phyloP scores from a whole-genome alignment of 2,329 filamentous ascomycete genomes.

The Metarhizium album region DNA sequence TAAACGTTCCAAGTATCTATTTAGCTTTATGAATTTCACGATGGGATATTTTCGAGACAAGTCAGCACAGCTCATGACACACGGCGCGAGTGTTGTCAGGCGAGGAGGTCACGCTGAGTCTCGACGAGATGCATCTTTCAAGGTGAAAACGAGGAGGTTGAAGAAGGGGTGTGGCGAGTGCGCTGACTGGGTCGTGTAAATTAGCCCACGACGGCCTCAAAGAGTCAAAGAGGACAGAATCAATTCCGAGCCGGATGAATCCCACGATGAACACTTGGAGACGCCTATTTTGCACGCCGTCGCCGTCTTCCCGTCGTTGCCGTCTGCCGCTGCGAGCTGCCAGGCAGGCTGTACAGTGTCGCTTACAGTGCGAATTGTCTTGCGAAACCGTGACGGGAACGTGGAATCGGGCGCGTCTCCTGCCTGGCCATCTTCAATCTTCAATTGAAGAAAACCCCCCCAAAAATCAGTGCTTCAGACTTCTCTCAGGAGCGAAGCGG shows the following conservation, averaged over 20 bases:
- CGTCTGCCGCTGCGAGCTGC: not conserved
- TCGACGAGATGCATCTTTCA: not conserved
- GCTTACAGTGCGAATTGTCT: not conserved
- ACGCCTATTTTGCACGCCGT: no score
- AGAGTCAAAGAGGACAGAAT: no score
- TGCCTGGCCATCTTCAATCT: no score
- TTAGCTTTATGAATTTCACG: conserved; percentile 8
- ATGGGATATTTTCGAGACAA: conserved; percentile 1
- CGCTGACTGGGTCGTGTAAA: no score
- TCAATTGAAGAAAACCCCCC: no score
- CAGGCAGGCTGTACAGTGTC: not conserved
- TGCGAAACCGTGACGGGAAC: not conserved
- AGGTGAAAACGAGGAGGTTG: no score
- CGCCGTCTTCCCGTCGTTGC: no score
- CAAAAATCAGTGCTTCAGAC: not conserved
- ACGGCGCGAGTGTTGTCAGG: not conserved
- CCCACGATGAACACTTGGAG: no score
- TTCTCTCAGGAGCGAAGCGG: not conserved
- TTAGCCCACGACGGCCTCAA: no score
- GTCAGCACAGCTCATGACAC: not conserved
- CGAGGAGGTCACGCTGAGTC: not conserved
- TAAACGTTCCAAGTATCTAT: not conserved
- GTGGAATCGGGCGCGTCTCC: conserved; percentile 3
- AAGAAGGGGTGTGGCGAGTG: no score
- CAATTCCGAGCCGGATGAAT: no score